These are phyloP conservation scores for Ophiostoma ulmi DNA, from an alignment of 2,329 filamentous ascomycete species.

Conservation along the genomic window DNA sequence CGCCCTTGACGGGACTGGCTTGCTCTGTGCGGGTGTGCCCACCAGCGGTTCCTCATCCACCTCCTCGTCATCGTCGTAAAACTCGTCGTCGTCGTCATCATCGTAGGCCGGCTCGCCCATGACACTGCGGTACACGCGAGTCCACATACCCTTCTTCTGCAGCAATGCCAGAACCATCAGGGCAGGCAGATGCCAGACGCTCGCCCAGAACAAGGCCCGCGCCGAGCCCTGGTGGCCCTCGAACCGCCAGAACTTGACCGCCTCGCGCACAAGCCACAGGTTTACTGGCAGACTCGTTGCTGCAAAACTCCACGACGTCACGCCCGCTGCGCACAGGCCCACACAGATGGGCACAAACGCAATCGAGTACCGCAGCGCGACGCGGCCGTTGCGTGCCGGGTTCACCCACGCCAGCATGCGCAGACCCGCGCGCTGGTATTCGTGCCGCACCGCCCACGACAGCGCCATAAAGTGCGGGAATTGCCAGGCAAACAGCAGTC, in stretches of 20 bases:
- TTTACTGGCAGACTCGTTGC: slow-evolving; percentile 78
- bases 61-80: slow-evolving; percentile 14
- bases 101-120: slow-evolving; percentile 54
- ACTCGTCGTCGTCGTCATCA: slow-evolving; percentile 41
- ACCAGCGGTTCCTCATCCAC: neutral
- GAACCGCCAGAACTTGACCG: slow-evolving; percentile 72
- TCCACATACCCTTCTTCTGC: slow-evolving; percentile 91
- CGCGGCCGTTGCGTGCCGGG: slow-evolving; percentile 75
- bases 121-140: slow-evolving; percentile 67
- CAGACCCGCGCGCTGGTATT: slow-evolving; percentile 70
- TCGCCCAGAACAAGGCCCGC: slow-evolving; percentile 88
- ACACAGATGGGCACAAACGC: slow-evolving; percentile 82
- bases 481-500: slow-evolving; percentile 88
- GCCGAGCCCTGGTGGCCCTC: slow-evolving; percentile 77
- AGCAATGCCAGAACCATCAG: slow-evolving; percentile 84
- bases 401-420: slow-evolving; percentile 82
- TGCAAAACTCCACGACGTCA: slow-evolving; percentile 83
- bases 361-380: slow-evolving; percentile 81
- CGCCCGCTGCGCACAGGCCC: slow-evolving; percentile 68
- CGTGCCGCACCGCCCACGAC: slow-evolving; percentile 79
- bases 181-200: slow-evolving; percentile 89
- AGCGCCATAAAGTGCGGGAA: slow-evolving; percentile 98
- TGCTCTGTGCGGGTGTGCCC: neutral
- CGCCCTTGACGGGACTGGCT: neutral
- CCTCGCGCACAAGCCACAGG: slow-evolving; percentile 75